Base-by-base conservation (phyloP, 176 grass and related monocot genomes). In the Carex scoparia region DNA sequence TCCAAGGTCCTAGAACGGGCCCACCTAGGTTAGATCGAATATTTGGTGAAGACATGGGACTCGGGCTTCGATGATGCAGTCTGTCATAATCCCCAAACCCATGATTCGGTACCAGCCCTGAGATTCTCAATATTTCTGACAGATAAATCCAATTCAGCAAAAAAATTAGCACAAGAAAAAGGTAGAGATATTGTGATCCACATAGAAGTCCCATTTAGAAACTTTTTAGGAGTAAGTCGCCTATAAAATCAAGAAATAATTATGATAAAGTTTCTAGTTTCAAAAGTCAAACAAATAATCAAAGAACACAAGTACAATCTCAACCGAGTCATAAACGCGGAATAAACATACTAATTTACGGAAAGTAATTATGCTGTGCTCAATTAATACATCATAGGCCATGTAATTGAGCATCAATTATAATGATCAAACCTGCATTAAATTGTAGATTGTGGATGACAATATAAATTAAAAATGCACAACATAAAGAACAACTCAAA, bases 121-220 rank as follows among this genome's bases (percentile, higher is more conserved):
- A 90, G 70, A 87, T 81, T 84, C 85, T 61, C 66, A 87, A 85
- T 71, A 90, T 90, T 53, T 90, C 89, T 90, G 85, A 66, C 54
- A 84, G 7, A 77, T 56, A 32, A 78, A 78, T 78, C 10, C 51
- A 31, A 78, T 57, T 78, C 3, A 14, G 58, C 13, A 35, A 54
- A 57, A 74, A 54, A 57, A 33, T 78, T 57, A 78, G 28, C 74
- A 78, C 7, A 78, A 78, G 7, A 51, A 7, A 57, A 78, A 35
- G n/a, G 32, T 4, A 31, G 23, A 38, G 16, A 71, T 71, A 71
- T 6, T 78, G 4, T 3, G 2, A 57, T 35, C 51, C 71, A 53
- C 71, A 76, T 30, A 31, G 11, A 55, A 31, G 19, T 11, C 19
- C 54, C 12, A 30, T 54, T 75, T 53, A 75, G 40, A 53, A 54